phyloP scores from a whole-genome alignment of 2,329 filamentous ascomycete species.

The Alternaria ethzedia region DNA sequence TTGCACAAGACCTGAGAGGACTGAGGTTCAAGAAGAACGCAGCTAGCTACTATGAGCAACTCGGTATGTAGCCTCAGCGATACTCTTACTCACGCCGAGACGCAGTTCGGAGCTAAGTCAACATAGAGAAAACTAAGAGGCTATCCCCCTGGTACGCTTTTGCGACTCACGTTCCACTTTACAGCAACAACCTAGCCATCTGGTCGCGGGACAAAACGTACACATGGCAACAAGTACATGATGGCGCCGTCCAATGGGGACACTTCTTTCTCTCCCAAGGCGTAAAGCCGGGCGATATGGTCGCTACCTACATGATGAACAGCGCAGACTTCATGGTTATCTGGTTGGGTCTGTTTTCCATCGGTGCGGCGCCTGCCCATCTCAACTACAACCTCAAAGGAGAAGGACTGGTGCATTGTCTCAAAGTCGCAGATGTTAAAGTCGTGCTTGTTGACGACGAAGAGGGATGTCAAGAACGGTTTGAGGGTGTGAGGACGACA shows the following conservation, averaged over 20 bases:
- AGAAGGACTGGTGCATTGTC: slow-evolving; percentile 68
- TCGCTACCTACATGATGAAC: slow-evolving; percentile 71
- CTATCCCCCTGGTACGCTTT: slow-evolving; percentile 41
- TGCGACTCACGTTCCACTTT: slow-evolving; percentile 33
- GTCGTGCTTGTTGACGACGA: slow-evolving; percentile 66
- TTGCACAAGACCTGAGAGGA: slow-evolving; percentile 64
- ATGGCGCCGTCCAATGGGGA: slow-evolving; percentile 38
- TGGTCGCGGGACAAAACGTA: slow-evolving; percentile 67
- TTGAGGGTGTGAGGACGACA: slow-evolving; percentile 17
- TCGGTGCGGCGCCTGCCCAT: slow-evolving; percentile 71
- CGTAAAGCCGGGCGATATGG: slow-evolving; percentile 66
- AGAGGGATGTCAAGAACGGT: slow-evolving; percentile 27
- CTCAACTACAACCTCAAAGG: slow-evolving; percentile 72
- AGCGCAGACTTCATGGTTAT: slow-evolving; percentile 69
- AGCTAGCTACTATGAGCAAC: slow-evolving; percentile 28
- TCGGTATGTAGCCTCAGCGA: slow-evolving; percentile 25
- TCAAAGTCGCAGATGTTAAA: slow-evolving; percentile 62
- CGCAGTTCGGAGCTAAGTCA: background rate
- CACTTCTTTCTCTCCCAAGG: slow-evolving; percentile 53
- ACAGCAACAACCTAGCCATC: slow-evolving; percentile 60
- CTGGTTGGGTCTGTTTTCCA: slow-evolving; percentile 69
- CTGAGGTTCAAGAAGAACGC: slow-evolving; percentile 54
- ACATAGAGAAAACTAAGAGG: slow-evolving; percentile 49
- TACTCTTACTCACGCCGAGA: too few species aligned
- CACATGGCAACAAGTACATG: slow-evolving; percentile 40